Base-by-base conservation (phyloP, 2,329 filamentous ascomycete genomes). In the Diaporthe destruens region DNA sequence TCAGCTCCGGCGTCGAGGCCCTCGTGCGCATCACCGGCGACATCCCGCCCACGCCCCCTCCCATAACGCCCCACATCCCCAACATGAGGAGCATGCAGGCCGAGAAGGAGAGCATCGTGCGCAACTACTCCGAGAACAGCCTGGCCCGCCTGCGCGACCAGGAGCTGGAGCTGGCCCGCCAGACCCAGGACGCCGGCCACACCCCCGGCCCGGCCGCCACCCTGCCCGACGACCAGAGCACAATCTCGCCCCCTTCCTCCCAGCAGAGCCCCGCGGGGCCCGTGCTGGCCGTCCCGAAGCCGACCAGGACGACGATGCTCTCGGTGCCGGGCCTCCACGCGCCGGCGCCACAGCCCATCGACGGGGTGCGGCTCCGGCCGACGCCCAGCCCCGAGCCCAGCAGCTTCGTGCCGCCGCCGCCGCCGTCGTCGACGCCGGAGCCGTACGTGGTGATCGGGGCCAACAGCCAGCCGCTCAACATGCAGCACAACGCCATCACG, bases 401-500 rank as follows among this genome's bases (percentile, higher is more conserved):
- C 49, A 51, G 55, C n/a, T 72, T 71, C 32, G 66, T 54, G 29
- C 76, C 77, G 65, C 78, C 77, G 6, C 77, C 75, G 54, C 75
- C 78, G 34, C 78, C 79, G 25, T 78, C 78, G 20, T 75, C 77
- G 20, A 74, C 78, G 6, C 81, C 82, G 25, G 82, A 86, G 74
- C 89, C 89, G 20, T 90, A 90, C 77, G 84, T 91, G 68, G 84
- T 92, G 57, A 87, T 92, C 71, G 89, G 91, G n/a, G 89, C 89
- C 57, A 89, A 94, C 80, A 91, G 90, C 39, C 91, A 94, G 77
- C 91, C 92, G 29, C 85, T 94, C 71, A 90, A 92, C 74, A 84
- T 94, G 44, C 95, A 98, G 80, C 93, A 96, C 79, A 91, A 91
- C 75, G 93, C 94, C 76, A 94, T 98, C 75, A 94, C 94, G 23